Evolutionary conservation across 139 green algal species (phyloP).

Genomic region (Picochlorum sp.): DNA sequence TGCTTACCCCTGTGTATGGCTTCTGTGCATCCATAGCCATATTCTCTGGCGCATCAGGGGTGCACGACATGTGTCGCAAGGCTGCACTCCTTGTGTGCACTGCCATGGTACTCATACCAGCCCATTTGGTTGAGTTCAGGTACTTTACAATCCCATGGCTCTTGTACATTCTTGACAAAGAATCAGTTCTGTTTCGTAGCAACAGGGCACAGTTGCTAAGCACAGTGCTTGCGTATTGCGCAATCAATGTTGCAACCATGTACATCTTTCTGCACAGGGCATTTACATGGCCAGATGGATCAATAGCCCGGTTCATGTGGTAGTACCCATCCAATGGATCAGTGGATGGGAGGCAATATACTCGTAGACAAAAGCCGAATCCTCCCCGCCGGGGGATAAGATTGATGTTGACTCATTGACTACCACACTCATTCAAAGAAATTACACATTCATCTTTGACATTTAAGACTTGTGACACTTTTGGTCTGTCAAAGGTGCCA

Average conservation of each 20-base stretch:
- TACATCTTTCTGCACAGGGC: slow-evolving; percentile 60
- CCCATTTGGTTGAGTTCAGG: slow-evolving; percentile 77
- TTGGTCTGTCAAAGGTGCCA: too few relatives aligned
- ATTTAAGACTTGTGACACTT: too few relatives aligned
- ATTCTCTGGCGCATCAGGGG: too few relatives aligned
- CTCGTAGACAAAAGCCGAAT: too few relatives aligned
- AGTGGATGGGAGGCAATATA: too few relatives aligned
- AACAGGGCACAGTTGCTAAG: background rate
- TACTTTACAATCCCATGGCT: slow-evolving; percentile 72
- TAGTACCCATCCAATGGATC: slow-evolving; percentile 33
- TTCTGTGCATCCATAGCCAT: background rate
- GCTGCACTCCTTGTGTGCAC: slow-evolving; percentile 1
- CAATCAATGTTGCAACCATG: slow-evolving; percentile 48
- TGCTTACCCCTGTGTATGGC: slow-evolving; percentile 45
- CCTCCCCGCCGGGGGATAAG: too few relatives aligned
- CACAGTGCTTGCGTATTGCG: slow-evolving; percentile 16
- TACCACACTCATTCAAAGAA: too few relatives aligned
- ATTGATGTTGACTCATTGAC: too few relatives aligned
- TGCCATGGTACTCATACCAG: slow-evolving; percentile 57
- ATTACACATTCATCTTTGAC: background rate
- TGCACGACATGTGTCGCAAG: background rate
- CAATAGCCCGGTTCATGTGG: slow-evolving; percentile 80
- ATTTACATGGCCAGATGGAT: slow-evolving; percentile 65
- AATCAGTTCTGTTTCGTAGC: slow-evolving; percentile 19
- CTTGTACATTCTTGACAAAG: slow-evolving; percentile 43